Evolutionary conservation across 2,329 filamentous ascomycete genomes (phyloP).

Genomic region (Pestalotiopsis sp.): DNA sequence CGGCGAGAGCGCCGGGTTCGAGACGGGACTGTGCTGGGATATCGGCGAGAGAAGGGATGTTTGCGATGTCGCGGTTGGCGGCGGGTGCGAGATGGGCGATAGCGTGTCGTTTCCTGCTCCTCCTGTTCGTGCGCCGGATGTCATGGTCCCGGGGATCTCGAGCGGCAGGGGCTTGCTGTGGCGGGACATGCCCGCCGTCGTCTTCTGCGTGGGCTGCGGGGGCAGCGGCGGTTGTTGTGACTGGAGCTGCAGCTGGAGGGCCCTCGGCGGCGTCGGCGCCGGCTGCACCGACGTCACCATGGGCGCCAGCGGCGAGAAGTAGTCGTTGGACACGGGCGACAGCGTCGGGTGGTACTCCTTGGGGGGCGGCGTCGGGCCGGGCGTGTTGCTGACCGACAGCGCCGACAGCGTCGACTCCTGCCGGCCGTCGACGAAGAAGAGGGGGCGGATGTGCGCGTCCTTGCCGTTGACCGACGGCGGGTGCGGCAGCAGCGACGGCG

Average conservation of each 20-base stretch:
- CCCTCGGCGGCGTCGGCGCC: background rate
- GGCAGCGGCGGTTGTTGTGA: background rate
- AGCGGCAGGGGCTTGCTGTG: background rate
- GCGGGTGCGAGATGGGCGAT: background rate
- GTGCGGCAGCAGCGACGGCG: slow-evolving; percentile 7
- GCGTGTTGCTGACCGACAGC: background rate
- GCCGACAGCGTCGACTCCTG: background rate
- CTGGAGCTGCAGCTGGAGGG: no score
- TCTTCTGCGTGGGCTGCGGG: background rate
- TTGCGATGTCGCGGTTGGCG: background rate
- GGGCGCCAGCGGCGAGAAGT: slow-evolving; percentile 1
- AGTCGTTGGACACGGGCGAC: slow-evolving; percentile 3
- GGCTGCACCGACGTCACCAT: background rate
- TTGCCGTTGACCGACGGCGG: background rate
- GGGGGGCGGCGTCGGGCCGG: slow-evolving; percentile 2
- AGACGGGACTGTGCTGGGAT: background rate
- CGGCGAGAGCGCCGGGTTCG: background rate
- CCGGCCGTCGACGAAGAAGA: background rate
- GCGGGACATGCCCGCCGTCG: background rate
- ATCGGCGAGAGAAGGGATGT: background rate
- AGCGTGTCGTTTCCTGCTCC: background rate
- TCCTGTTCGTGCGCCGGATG: background rate
- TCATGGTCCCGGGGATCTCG: background rate
- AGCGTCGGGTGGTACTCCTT: slow-evolving; percentile 5
- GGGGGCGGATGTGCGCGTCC: background rate